These are phyloP conservation scores for Rhizophagus clarus DNA, from an alignment of 192 early-diverging fungal genomes.

Conservation along the genomic window DNA sequence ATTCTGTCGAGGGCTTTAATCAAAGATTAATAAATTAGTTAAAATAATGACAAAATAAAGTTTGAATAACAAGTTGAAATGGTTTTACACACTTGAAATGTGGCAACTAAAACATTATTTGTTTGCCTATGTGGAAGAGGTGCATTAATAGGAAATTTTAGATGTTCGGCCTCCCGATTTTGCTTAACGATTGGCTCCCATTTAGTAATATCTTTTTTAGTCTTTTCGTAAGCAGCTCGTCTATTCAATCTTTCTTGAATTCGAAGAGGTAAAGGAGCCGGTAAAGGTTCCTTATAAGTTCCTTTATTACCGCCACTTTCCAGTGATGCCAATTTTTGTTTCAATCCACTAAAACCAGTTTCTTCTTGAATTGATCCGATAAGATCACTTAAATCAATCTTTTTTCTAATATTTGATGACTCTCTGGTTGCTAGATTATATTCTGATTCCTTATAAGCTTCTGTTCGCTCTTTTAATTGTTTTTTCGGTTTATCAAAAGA, in stretches of 20 bases:
- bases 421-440: slow-evolving; percentile 60
- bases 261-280: slow-evolving; percentile 80
- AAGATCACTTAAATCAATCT: slow-evolving; percentile 76
- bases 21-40: background rate
- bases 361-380: slow-evolving; percentile 68
- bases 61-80: background rate
- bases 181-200: slow-evolving; percentile 83
- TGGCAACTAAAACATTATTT: slow-evolving; percentile 58
- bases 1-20: slow-evolving; percentile 50
- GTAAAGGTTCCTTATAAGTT: slow-evolving; percentile 48
- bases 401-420: slow-evolving; percentile 49
- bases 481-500: slow-evolving; percentile 52
- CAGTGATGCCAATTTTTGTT: slow-evolving; percentile 62
- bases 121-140: slow-evolving; percentile 42
- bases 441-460: slow-evolving; percentile 75
- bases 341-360: slow-evolving; percentile 63
- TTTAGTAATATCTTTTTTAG: slow-evolving; percentile 79
- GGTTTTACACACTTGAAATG: slow-evolving; percentile 52
- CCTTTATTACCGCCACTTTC: slow-evolving; percentile 51
- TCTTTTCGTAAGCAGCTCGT: slow-evolving; percentile 79
- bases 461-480: slow-evolving; percentile 59
- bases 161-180: slow-evolving; percentile 83
- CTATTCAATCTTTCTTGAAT: slow-evolving; percentile 86
- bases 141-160: slow-evolving; percentile 69
- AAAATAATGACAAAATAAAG: background rate